These are phyloP conservation scores for Aspergillus pseudoviridinutans DNA, from an alignment of 2,329 filamentous ascomycete species.

Conservation along the genomic window DNA sequence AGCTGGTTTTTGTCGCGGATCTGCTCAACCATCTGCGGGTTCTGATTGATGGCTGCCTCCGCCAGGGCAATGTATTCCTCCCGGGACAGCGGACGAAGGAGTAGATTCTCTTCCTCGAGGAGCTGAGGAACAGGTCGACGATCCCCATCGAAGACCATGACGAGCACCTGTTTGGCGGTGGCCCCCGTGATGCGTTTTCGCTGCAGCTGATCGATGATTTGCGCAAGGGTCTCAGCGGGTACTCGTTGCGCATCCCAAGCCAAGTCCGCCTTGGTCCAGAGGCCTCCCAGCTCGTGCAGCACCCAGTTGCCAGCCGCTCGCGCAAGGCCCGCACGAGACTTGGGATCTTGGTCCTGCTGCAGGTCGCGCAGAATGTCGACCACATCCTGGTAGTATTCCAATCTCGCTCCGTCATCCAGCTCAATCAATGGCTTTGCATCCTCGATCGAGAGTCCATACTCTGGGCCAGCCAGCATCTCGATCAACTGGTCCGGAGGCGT, in stretches of 20 bases:
- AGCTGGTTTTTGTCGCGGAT: conserved; percentile 57
- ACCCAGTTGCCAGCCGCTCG: conserved; percentile 63
- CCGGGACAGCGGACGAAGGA: conserved; percentile 52
- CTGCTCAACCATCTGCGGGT: conserved; percentile 56
- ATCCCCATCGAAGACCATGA: conserved; percentile 52
- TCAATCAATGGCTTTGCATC: conserved; percentile 78
- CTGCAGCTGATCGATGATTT: conserved; percentile 44
- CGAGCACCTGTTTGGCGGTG: conserved; percentile 59
- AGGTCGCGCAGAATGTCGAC: conserved; percentile 34
- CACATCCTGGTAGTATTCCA: conserved; percentile 68
- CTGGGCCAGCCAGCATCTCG: conserved; percentile 53
- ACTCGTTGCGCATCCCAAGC: conserved; percentile 39
- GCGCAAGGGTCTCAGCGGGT: conserved; percentile 41
- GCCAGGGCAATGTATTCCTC: conserved; percentile 56
- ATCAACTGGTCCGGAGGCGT: conserved; percentile 69
- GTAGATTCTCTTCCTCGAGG: conserved; percentile 54
- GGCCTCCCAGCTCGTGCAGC: conserved; percentile 68
- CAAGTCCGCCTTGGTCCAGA: conserved; percentile 52
- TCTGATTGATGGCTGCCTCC: conserved; percentile 49
- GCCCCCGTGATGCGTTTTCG: conserved; percentile 48
- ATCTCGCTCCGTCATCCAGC: conserved; percentile 71
- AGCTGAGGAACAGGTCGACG: conserved; percentile 48
- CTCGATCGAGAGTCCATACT: conserved; percentile 70
- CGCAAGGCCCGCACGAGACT: conserved; percentile 35
- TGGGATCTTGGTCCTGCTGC: conserved; percentile 21